Evolutionary conservation across 495 filamentous ascomycete species (phyloP), one percentile per base, ranked within the genome.

Genomic region (Geopyxis carbonaria): DNA sequence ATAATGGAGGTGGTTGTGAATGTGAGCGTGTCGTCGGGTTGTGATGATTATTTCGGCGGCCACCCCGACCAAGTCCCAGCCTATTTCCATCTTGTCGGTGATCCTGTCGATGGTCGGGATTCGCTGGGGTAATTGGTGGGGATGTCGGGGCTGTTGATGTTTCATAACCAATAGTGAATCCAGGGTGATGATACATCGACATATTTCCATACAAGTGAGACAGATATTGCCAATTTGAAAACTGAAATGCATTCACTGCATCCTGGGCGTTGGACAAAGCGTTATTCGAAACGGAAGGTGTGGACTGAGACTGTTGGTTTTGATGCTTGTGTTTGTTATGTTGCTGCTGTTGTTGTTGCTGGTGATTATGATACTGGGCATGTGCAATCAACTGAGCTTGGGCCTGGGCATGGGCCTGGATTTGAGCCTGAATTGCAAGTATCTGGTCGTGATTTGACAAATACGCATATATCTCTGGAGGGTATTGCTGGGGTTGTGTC

Each of bases 361-460:
- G 65, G 41, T 75, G 71, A 30, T 64, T 66, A 31, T 77, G 73
- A 21, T 74, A 57, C 43, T 75, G 71, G 43, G 57, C 48, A 16
- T 35, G 45, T 11, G 47, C 45, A 30, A 27, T 40, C 32, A 55
- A 44, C 25, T 76, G 59, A 38, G 70, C 64, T 44, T 78, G 51
- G 39, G 70, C 67, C 43, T 76, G 70, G 40, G 75, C 70, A 55
- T 80, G 74, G 15, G 66, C 70, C 48, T 78, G 74, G 31, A 80
- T 49, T 72, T 74, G 36, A 67, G 57, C 34, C 66, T 59, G 45
- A 59, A 54, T 14, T 15, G 34, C 42, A 16, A 47, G 33, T 4
- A 53, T 36, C 29, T 50, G 46, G 5, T 55, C 47, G 13, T 53
- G 49, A 16, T 48, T 29, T 16, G 42, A 41, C 0, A 53, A 40